phyloP scores from a whole-genome alignment of 2,329 filamentous ascomycete genomes.

The Helotiales sp. region DNA sequence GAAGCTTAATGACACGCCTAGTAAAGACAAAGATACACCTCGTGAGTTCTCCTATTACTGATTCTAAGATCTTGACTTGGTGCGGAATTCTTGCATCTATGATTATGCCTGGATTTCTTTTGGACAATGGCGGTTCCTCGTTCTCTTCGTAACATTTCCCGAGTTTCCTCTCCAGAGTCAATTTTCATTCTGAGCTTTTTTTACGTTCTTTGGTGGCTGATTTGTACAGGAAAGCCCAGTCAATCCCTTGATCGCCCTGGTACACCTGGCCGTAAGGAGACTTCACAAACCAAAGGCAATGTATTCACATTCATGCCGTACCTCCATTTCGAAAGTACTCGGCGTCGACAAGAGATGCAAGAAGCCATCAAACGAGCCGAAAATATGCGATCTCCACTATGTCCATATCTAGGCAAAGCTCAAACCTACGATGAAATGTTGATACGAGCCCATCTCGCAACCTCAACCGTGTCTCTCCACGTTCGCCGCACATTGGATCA shows the following conservation, averaged over 20 bases:
- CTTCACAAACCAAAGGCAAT: conserved; percentile 28
- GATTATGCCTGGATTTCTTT: background rate
- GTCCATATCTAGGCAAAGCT: conserved; percentile 29
- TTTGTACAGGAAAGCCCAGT: conserved; percentile 21
- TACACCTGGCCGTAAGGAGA: conserved; percentile 28
- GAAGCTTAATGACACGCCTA: conserved; percentile 30
- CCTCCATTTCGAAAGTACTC: conserved; percentile 37
- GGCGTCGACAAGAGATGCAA: conserved; percentile 36
- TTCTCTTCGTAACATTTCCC: no score
- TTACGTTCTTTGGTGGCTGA: no score
- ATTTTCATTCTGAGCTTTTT: background rate
- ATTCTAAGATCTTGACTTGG: background rate
- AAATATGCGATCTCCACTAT: conserved; percentile 20
- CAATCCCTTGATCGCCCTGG: conserved; percentile 18
- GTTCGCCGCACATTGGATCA: conserved; percentile 54
- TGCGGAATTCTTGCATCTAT: background rate
- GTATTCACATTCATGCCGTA: conserved; percentile 39
- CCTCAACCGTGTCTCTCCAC: conserved; percentile 46
- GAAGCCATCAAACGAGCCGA: conserved; percentile 37
- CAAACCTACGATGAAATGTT: conserved; percentile 38
- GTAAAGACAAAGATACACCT: conserved; percentile 17
- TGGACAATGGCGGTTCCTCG: background rate
- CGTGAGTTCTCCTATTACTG: conserved; percentile 16
- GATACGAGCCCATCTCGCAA: conserved; percentile 36
- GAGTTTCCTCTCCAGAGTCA: background rate